Conservation (phyloP, 169 alveolate genomes). For the Amoebophrya sp. region DNA sequence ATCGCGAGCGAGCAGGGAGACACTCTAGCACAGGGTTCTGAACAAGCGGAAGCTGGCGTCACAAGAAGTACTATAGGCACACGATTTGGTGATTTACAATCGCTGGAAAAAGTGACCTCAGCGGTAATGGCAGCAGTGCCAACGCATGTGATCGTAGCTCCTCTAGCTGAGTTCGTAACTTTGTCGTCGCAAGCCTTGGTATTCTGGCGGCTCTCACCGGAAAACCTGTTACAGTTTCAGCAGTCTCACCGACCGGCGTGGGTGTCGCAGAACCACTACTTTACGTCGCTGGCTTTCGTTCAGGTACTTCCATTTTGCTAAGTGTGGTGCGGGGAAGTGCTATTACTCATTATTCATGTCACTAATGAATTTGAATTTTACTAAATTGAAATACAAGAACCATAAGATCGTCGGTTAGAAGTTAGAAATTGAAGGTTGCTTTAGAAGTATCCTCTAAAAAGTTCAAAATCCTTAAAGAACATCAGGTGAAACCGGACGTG, state of each 20-base stretch:
- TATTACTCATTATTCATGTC: too few species aligned
- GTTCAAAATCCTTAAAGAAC: too few species aligned
- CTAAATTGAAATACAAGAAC: too few species aligned
- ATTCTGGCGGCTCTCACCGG: neutral
- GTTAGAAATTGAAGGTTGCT: too few species aligned
- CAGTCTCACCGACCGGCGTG: neutral
- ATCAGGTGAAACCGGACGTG: neutral
- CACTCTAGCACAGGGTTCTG: neutral
- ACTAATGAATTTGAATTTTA: too few species aligned
- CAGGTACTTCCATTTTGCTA: too few species aligned
- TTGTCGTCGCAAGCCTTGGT: neutral
- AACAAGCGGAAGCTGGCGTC: too few species aligned
- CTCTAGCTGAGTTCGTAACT: neutral
- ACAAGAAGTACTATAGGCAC: too few species aligned
- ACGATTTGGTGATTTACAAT: too few species aligned
- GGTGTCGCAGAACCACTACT: neutral
- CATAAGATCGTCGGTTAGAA: too few species aligned
- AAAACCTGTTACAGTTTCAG: neutral
- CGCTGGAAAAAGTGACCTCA: neutral
- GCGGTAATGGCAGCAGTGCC: neutral
- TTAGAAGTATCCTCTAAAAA: too few species aligned
- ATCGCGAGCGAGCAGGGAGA: neutral
- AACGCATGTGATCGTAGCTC: neutral
- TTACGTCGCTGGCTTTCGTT: neutral
- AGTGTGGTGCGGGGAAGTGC: too few species aligned